Base-by-base conservation (phyloP, 345 rosid genomes). In the Corchorus capsularis region DNA sequence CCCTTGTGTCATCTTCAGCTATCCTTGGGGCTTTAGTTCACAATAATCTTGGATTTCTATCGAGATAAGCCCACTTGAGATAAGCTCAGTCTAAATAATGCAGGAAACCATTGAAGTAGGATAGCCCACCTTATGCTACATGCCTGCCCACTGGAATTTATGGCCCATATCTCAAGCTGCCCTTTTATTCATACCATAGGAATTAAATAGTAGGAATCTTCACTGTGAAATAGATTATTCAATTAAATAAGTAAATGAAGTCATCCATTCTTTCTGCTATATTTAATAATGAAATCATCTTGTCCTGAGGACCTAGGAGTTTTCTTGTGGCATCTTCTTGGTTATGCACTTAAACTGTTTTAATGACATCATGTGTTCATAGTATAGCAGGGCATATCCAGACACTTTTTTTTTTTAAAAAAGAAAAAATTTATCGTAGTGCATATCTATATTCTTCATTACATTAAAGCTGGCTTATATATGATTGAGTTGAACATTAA, bases 31-130 rank as follows among this genome's bases (percentile, higher is more conserved):
- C 37, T 69, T 32, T 52, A 52, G 27, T 13, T 55, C 41, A 64
- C 60, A 4, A 34, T 63, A 16, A 47, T 7, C 12, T 62, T 71
- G 34, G 52, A 19, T 52, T 19, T 41, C 19, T n/a, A 47, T 69
- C 73, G 8, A 39, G 71, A 17, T 11, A 19, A 52, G 35, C 54
- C 47, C 55, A 27, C 50, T 69, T 55, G 34, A 12, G 16, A 17
- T 11, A 52, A 16, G 3, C 60, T 20, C 56, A 49, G 13, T 35
- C 17, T 37, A n/a, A 19, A 66, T n/a, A 45, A 60, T 6, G 27
- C 10, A 55, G 64, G 72, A 43, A 56, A 55, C 49, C n/a, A n/a
- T 61, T 46, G 41, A 61, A 70, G 59, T 60, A 16, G n/a, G 68
- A 60, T 60, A 37, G 70, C 34, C 41, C 34, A 20, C 49, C 6